Conservation (phyloP, 805 yeast species). For the Sungouiozyma intestinalis region DNA sequence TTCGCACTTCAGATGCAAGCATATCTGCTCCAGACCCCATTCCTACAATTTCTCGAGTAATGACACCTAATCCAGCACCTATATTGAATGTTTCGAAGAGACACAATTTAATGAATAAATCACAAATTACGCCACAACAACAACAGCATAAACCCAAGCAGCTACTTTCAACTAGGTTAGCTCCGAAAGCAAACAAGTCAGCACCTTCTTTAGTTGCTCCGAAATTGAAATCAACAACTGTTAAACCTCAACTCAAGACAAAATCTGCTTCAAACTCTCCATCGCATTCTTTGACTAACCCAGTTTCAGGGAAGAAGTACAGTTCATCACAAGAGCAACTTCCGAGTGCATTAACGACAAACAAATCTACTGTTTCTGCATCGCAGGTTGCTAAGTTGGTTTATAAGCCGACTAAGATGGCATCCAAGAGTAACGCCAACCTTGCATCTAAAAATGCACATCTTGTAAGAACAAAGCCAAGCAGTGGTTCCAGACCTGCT, state of each 20-base stretch:
- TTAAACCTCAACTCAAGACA: neutral
- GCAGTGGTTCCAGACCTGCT: neutral
- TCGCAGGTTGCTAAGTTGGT: constrained; percentile 7
- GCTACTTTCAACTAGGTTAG: neutral
- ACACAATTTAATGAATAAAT: constrained; percentile 3
- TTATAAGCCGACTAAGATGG: neutral
- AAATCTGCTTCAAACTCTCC: constrained; percentile 4
- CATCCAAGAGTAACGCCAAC: neutral
- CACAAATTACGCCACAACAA: neutral
- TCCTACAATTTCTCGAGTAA: neutral
- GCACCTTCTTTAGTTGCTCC: constrained; percentile 3
- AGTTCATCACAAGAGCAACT: neutral
- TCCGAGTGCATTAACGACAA: neutral
- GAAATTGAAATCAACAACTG: neutral
- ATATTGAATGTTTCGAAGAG: neutral
- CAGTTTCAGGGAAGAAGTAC: neutral
- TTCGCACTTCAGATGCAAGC: neutral
- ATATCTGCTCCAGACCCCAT: neutral
- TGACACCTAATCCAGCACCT: neutral
- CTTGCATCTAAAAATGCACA: no score
- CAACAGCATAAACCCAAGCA: neutral
- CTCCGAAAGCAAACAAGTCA: constrained; percentile 1
- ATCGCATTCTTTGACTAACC: neutral
- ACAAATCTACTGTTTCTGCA: constrained; percentile 1
- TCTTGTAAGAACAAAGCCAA: neutral